Base-by-base conservation (phyloP, 768 basidiomycete species). In the Rickenella mellea region DNA sequence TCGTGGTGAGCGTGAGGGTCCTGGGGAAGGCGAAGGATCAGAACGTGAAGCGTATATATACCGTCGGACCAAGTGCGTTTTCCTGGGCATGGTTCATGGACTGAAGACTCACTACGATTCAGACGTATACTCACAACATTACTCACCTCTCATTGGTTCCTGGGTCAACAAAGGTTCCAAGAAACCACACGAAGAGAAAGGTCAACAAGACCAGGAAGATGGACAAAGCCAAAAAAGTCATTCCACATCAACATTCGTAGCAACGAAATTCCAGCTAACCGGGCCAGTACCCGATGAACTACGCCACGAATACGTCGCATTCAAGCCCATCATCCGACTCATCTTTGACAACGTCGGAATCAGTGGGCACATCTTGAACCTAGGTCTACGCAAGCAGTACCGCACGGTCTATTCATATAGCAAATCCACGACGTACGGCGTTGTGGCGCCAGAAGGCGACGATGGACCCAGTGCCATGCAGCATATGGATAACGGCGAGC, bases 211-310 rank as follows among this genome's bases (percentile, higher is more conserved):
- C 24, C 33, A 36, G 24, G 31, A 37, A 19, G 41, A 33, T 8
- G 33, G 33, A 30, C 38, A 48, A 37, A 44, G 32, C 32, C 36
- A 51, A 45, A 41, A 47, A 43, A 26, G 46, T 42, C 51, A 51
- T 36, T 48, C 54, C 39, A 36, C 58, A 8, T 49, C 53, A 40
- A 65, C 66, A 21, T 71, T 71, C 57, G 59, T 66, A 46, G 66
- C 67, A 4, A 69, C 66, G 50, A 63, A 67, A 39, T 41, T 71
- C 2, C 69, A 71, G 44, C 60, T 71, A 9, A 51, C 60, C 14
- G 69, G 69, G 1, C 69, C 69, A n/a, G 61, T 65, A 9, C 68
- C 69, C 9, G 46, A 54, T 17, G 52, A 60, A 41, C 59, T 71
- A 12, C 54, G 56, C 3, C 58, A 59, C 49, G 57, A 55, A 28